Base-by-base conservation (phyloP, 257 asterid genomes). In the Nicotiana knightiana region DNA sequence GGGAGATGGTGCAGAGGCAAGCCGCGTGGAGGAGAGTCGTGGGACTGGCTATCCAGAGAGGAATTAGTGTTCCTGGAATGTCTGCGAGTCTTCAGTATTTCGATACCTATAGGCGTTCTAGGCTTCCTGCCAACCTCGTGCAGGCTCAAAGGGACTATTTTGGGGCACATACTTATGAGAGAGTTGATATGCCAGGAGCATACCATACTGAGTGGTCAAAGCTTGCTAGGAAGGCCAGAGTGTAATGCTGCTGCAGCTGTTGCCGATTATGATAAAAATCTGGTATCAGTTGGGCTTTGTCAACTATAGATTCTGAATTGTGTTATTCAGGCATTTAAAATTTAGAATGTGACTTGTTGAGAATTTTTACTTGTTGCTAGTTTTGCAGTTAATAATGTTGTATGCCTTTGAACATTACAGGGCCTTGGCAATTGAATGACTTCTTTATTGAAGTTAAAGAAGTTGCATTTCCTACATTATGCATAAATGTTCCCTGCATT, bases 1-100 rank as follows among this genome's bases (percentile, higher is more conserved):
- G 87, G 93, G 99, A 95, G 89, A 95, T 95, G 98, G 97, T 92
- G 86, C 97, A 93, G 89, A 95, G 98, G 84, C 98, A 95, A 85
- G 94, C 90, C 0, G 98, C 97, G 0, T 95, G 99, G 99, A 91
- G 98, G 87, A 89, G 97, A 67, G 99, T 95, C 1, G 99, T 92
- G 80, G 95, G 98, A 5, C 61, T 89, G 82, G 99, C 97, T 0
- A 80, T 93, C 10, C 93, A 90, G 85, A 88, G 88, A 80, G 97
- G 99, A 26, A 85, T 92, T 54, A 92, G 98, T 30, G 92, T 92
- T 61, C 99, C 98, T 0, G 98, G 98, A 51, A 95, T 95, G 99
- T 91, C 95, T 0, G 94, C 98, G 0, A 93, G 98, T 85, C 87
- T 95, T 91, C 98, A 93, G 88, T 95, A 95, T 83, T 93, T 95